Percentiles rank a stretch among this genome's conserved stretches.
phyloP scores from a whole-genome alignment of 2,329 filamentous ascomycete genomes.

The Fusarium sp. region DNA sequence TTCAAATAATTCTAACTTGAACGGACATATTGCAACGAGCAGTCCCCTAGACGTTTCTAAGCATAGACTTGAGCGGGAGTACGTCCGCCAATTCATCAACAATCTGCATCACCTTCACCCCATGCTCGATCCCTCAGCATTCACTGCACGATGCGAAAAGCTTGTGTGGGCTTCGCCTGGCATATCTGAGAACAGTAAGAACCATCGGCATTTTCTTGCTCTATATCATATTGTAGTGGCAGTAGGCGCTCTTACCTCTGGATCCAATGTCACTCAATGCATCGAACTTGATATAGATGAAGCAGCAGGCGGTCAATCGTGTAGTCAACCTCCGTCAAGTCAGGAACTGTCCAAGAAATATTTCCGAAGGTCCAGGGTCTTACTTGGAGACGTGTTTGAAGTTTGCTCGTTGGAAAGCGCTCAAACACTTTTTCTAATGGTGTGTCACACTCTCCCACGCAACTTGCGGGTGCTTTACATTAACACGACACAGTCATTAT shows the following conservation, averaged over 20 bases:
- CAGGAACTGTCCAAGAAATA: slow-evolving; percentile 9
- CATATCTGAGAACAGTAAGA: background rate
- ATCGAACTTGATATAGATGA: background rate
- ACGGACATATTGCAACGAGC: accelerated
- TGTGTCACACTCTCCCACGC: background rate
- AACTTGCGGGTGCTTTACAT: accelerated
- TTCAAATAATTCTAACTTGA: background rate
- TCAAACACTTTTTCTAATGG: slow-evolving; percentile 8
- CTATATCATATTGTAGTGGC: slow-evolving; percentile 5
- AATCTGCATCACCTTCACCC: slow-evolving; percentile 11
- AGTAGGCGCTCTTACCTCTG: background rate
- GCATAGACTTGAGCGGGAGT: slow-evolving; percentile 2
- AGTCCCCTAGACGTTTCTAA: background rate
- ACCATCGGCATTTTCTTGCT: background rate
- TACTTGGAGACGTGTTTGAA: slow-evolving; percentile 3
- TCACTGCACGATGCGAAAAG: background rate
- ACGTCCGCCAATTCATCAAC: slow-evolving; percentile 9
- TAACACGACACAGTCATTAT: background rate
- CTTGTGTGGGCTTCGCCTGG: background rate
- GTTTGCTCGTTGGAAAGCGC: slow-evolving; percentile 3
- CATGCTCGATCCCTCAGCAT: background rate
- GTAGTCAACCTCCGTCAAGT: background rate
- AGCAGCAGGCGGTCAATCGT: background rate
- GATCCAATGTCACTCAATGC: background rate
- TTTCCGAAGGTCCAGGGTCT: slow-evolving; percentile 5